Evolutionary conservation across 805 yeast species (phyloP).

Genomic region (Wickerhamiella australiensis): DNA sequence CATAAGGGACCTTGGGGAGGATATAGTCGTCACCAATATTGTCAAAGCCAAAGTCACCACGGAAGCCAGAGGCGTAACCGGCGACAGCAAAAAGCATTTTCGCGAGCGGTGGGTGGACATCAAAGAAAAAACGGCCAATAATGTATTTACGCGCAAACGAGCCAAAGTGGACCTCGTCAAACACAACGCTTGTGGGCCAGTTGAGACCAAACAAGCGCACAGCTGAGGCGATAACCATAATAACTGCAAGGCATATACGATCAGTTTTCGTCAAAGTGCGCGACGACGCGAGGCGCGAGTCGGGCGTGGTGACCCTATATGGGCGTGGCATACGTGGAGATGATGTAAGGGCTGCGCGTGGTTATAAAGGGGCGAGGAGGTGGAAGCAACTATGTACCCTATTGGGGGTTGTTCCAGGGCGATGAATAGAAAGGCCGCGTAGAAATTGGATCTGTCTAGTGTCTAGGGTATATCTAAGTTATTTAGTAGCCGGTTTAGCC

Average conservation of each 20-base stretch:
- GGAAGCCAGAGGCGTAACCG: constrained; percentile 41
- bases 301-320: constrained; percentile 24
- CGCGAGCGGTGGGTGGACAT: constrained; percentile 62
- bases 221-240: constrained; percentile 40
- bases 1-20: constrained; percentile 36
- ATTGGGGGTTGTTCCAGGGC: no score
- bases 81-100: constrained; percentile 46
- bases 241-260: constrained; percentile 24
- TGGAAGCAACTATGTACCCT: no score
- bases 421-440: no score
- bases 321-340: constrained; percentile 16
- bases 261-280: constrained; percentile 20
- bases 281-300: constrained; percentile 18
- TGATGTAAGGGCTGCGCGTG: constrained; percentile 1
- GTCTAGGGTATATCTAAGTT: no score
- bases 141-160: constrained; percentile 83
- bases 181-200: constrained; percentile 71
- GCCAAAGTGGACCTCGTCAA: constrained; percentile 92
- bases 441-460: no score
- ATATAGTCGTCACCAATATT: constrained; percentile 37
- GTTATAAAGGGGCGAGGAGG: background rate
- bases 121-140: constrained; percentile 51
- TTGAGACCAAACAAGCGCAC: constrained; percentile 53
- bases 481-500: no score
- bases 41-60: constrained; percentile 35